Evolutionary conservation across 2,329 filamentous ascomycete species (phyloP).

Genomic region (Aureobasidium sp.): DNA sequence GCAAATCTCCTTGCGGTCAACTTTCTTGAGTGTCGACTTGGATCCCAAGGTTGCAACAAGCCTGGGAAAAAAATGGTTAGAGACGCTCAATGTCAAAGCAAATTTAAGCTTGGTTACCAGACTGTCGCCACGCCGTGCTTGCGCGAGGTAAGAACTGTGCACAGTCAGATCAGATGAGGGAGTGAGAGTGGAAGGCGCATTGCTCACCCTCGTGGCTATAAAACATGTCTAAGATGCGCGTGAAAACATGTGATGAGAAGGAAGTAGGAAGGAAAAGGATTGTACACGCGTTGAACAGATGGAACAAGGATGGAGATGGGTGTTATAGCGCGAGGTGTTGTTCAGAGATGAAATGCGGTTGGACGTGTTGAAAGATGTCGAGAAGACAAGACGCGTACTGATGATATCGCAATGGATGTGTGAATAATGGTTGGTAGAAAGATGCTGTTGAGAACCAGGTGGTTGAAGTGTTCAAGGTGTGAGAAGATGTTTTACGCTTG

Average conservation of each 20-base stretch:
- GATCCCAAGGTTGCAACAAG: conserved; percentile 81
- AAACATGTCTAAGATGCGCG: conserved; percentile 57
- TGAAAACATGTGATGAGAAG: neutral
- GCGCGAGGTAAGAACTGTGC: conserved; percentile 66
- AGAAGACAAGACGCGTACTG: neutral
- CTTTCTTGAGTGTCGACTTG: conserved; percentile 61
- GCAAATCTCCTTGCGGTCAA: conserved; percentile 80
- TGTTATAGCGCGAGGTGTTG: neutral
- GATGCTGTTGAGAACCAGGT: neutral
- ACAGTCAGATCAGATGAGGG: neutral
- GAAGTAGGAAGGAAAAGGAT: neutral
- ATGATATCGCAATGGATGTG: neutral
- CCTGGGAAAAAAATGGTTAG: conserved; percentile 47
- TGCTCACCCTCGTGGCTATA: conserved; percentile 86
- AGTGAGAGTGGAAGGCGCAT: neutral
- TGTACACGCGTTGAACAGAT: neutral
- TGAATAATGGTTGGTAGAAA: neutral
- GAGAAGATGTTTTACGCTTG: neutral
- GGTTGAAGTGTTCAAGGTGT: neutral
- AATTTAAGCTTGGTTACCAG: conserved; percentile 57
- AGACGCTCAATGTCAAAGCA: neutral
- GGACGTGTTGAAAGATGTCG: neutral
- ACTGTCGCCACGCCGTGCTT: conserved; percentile 92
- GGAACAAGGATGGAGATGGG: neutral
- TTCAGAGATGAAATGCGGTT: neutral